Evolutionary conservation across 2,329 filamentous ascomycete genomes (phyloP).

Genomic region (Phaeoacremonium minimum): DNA sequence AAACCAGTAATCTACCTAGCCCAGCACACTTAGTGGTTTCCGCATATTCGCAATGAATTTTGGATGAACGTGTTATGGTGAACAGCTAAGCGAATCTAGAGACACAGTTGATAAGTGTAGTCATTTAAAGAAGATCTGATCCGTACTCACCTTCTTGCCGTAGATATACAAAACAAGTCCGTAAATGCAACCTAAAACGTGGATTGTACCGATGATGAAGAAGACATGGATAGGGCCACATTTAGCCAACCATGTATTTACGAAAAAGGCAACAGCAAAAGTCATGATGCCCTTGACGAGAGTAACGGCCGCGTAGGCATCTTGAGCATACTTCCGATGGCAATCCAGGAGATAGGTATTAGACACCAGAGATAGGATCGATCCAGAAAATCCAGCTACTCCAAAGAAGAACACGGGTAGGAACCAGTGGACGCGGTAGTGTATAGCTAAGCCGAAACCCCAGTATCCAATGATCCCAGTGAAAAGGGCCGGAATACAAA

Average conservation of each 20-base stretch:
- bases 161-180: background rate
- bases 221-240: slow-evolving; percentile 4
- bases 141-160: background rate
- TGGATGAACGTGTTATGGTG: background rate
- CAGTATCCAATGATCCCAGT: slow-evolving; percentile 28
- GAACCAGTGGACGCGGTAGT: slow-evolving; percentile 15
- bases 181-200: slow-evolving; percentile 1
- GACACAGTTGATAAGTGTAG: background rate
- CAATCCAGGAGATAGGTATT: slow-evolving; percentile 27
- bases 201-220: slow-evolving; percentile 4
- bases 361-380: slow-evolving; percentile 21
- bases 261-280: slow-evolving; percentile 8
- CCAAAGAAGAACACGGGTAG: slow-evolving; percentile 19
- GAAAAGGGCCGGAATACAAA: slow-evolving; percentile 25
- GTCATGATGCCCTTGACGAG: slow-evolving; percentile 5
- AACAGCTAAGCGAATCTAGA: background rate
- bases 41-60: background rate
- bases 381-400: slow-evolving; percentile 15
- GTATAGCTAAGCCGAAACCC: slow-evolving; percentile 23
- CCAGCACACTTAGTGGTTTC: too few species aligned
- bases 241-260: slow-evolving; percentile 5
- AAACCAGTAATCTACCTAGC: too few species aligned
- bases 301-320: slow-evolving; percentile 13
- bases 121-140: background rate
- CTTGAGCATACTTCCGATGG: slow-evolving; percentile 23